Conservation (phyloP, 2,329 filamentous ascomycete genomes). For the Sporothrix pallida region DNA sequence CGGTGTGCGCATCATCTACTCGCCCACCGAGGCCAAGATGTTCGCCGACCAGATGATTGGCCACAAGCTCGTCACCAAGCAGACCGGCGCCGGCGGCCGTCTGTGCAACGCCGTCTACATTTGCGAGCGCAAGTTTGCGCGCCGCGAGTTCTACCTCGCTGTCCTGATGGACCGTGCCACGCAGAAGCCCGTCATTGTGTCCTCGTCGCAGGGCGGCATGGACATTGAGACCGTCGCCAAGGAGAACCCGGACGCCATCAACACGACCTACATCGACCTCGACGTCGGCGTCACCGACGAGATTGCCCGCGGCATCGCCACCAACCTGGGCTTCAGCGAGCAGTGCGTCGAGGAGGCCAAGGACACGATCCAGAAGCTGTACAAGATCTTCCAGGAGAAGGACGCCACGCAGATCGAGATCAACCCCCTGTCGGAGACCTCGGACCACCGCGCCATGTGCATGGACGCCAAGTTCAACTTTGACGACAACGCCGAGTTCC, state of each 20-base stretch:
- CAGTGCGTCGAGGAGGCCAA: conserved; percentile 96
- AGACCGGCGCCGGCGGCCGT: conserved; percentile 91
- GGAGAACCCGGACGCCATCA: conserved; percentile 95
- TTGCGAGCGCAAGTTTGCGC: conserved; percentile 99
- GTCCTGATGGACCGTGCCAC: conserved; percentile 96
- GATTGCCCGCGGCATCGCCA: conserved; percentile 86
- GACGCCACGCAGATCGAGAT: conserved; percentile 99
- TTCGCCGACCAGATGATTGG: conserved; percentile 99
- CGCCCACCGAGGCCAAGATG: conserved; percentile 93
- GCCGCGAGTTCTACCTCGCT: conserved; percentile 98
- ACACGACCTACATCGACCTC: conserved; percentile 92
- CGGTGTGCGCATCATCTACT: conserved; percentile 98
- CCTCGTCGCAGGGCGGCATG: conserved; percentile 98
- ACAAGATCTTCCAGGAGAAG: conserved; percentile 98
- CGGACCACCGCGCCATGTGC: conserved; percentile 95
- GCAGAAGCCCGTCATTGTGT: conserved; percentile 93
- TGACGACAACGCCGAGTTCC: conserved; percentile 98
- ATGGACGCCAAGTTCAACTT: conserved; percentile 99
- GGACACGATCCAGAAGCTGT: conserved; percentile 97
- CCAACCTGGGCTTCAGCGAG: conserved; percentile 94
- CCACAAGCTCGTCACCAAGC: conserved; percentile 99
- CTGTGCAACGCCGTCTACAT: conserved; percentile 98
- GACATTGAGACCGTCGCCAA: conserved; percentile 99
- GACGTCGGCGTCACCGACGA: conserved; percentile 94
- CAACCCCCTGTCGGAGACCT: conserved; percentile 98